Conservation (phyloP, 768 basidiomycete species). For the Mycena amicta region DNA sequence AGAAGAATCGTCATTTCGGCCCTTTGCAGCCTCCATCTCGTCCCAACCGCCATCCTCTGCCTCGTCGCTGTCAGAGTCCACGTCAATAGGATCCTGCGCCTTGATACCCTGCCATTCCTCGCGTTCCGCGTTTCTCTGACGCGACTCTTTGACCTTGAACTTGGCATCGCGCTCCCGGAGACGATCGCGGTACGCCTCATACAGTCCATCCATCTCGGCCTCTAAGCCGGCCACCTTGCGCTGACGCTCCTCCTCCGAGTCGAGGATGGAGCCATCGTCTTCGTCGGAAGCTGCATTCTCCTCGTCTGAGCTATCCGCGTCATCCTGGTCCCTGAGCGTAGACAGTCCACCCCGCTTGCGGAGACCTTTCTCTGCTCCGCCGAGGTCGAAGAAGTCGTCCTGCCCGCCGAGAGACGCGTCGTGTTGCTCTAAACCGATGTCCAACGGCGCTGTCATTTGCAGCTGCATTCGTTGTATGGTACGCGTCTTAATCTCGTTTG, state of each 20-base stretch:
- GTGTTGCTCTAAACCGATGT: conserved; percentile 86
- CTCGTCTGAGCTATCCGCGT: conserved; percentile 46
- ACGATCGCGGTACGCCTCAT: conserved; percentile 82
- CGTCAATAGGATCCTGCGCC: conserved; percentile 34
- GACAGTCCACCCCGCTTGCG: conserved; percentile 43
- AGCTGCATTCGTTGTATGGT: conserved; percentile 95
- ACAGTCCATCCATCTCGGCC: conserved; percentile 84
- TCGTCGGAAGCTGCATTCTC: conserved; percentile 39
- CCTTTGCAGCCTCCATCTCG: conserved; percentile 58
- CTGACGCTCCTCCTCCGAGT: conserved; percentile 73
- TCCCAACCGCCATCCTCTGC: conserved; percentile 78
- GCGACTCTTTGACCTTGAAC: conserved; percentile 78
- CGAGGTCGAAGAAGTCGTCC: conserved; percentile 89
- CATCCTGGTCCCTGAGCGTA: conserved; percentile 43
- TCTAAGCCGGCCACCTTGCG: conserved; percentile 67
- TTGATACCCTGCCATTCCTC: conserved; percentile 85
- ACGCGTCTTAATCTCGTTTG: conserved; percentile 85
- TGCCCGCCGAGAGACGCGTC: conserved; percentile 79
- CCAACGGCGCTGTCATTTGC: conserved; percentile 96
- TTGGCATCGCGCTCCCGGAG: conserved; percentile 86
- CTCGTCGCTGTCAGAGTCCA: conserved; percentile 45
- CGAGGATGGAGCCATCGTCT: conserved; percentile 47
- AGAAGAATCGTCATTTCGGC: conserved; percentile 47
- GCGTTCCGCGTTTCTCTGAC: conserved; percentile 69
- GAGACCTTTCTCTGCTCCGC: conserved; percentile 50